Percentiles rank a stretch among this genome's conserved stretches.
Conservation (phyloP, 202 grass and related monocot genomes). For the Elaeis oleifera region DNA sequence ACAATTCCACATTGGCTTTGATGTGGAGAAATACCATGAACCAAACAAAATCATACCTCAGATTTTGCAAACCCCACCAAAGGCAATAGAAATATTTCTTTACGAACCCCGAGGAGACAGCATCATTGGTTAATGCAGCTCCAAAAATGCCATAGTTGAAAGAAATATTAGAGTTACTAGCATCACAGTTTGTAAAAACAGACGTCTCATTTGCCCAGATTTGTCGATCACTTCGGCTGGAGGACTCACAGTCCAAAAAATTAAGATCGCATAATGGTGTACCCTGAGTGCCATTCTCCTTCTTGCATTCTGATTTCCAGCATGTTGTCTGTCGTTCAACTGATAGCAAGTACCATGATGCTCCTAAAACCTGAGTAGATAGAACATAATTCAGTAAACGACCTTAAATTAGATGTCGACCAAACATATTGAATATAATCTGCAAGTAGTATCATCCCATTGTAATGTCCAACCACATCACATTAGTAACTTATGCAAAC, state of each 20-base stretch:
- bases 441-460: no score
- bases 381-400: neutral
- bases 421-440: no score
- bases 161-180: neutral
- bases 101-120: neutral
- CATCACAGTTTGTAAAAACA: constrained; percentile 1
- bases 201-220: neutral
- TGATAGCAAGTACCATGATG: neutral
- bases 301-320: constrained; percentile 2
- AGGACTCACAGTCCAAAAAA: neutral
- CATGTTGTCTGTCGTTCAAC: constrained; percentile 6
- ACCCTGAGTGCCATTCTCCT: neutral
- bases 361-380: neutral
- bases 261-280: neutral
- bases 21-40: no score
- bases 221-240: neutral
- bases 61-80: constrained; percentile 4
- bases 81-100: constrained; percentile 2
- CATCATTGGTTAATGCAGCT: neutral
- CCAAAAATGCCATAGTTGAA: neutral
- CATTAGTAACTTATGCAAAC: no score
- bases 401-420: no score
- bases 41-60: neutral
- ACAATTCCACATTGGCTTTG: no score
- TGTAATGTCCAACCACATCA: no score